phyloP scores from a whole-genome alignment of 2,329 filamentous ascomycete species.

The Aspergillus chevalieri region DNA sequence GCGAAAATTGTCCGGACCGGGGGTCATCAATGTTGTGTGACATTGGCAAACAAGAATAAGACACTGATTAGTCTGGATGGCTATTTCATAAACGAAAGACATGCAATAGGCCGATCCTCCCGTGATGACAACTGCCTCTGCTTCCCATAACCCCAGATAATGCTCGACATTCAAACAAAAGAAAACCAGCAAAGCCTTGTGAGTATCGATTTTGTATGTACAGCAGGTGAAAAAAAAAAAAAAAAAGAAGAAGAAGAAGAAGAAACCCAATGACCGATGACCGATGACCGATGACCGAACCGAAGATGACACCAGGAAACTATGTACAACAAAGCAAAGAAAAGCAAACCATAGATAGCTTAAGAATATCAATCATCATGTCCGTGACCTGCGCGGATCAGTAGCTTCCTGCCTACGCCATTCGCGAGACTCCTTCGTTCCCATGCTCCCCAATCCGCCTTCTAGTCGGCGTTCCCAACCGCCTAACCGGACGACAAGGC shows the following conservation, averaged over 20 bases:
- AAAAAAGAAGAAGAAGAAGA: background rate
- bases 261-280: too few relatives aligned
- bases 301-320: background rate
- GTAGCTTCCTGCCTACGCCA: slow-evolving; percentile 72
- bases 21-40: too few relatives aligned
- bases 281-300: background rate
- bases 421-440: slow-evolving; percentile 86
- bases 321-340: slow-evolving; percentile 16
- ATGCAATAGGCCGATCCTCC: too few relatives aligned
- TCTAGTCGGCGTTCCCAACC: slow-evolving; percentile 62
- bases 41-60: too few relatives aligned
- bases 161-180: too few relatives aligned
- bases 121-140: too few relatives aligned
- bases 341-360: background rate
- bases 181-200: too few relatives aligned
- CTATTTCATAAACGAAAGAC: too few relatives aligned
- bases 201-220: background rate
- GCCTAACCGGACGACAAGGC: slow-evolving; percentile 56
- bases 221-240: background rate
- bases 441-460: slow-evolving; percentile 79
- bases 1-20: too few relatives aligned
- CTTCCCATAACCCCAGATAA: too few relatives aligned
- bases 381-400: slow-evolving; percentile 68
- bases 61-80: too few relatives aligned
- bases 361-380: slow-evolving; percentile 18